Evolutionary conservation across 1,284 basidiomycete genomes (phyloP).

Genomic region (Entoloma clypeatum): DNA sequence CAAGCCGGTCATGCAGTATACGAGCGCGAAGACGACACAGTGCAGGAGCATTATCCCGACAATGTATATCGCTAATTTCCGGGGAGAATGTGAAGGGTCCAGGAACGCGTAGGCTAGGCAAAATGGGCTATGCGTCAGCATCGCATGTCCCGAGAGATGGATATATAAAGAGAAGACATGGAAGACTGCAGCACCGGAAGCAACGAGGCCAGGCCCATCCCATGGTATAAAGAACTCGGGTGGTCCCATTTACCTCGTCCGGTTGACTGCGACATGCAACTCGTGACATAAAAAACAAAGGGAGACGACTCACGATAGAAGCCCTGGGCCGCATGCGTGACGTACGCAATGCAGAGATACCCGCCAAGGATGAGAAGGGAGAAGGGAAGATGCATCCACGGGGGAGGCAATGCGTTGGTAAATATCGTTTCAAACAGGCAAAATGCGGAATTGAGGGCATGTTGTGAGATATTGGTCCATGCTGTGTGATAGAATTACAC

Average conservation of each 20-base stretch:
- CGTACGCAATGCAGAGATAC: constrained; percentile 58
- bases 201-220: too few relatives aligned
- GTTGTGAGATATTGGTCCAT: constrained; percentile 53
- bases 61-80: constrained; percentile 45
- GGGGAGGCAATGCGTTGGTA: constrained; percentile 40
- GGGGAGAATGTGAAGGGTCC: too few relatives aligned
- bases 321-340: constrained; percentile 46
- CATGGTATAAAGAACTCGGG: too few relatives aligned
- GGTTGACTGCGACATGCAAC: too few relatives aligned
- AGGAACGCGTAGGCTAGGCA: too few relatives aligned
- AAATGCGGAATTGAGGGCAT: constrained; percentile 49
- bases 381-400: constrained; percentile 44
- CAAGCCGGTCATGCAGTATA: constrained; percentile 25
- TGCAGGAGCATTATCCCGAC: constrained; percentile 39
- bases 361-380: constrained; percentile 41
- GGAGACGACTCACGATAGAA: constrained; percentile 45
- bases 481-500: constrained; percentile 24
- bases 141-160: too few relatives aligned
- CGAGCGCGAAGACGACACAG: constrained; percentile 36
- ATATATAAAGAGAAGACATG: too few relatives aligned
- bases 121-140: too few relatives aligned
- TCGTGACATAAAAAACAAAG: too few relatives aligned
- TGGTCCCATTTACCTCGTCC: too few relatives aligned
- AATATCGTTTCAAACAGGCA: constrained; percentile 51
- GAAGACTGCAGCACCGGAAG: too few relatives aligned